Base-by-base conservation (phyloP, 2,329 filamentous ascomycete species). In the Fusarium transvaalense region DNA sequence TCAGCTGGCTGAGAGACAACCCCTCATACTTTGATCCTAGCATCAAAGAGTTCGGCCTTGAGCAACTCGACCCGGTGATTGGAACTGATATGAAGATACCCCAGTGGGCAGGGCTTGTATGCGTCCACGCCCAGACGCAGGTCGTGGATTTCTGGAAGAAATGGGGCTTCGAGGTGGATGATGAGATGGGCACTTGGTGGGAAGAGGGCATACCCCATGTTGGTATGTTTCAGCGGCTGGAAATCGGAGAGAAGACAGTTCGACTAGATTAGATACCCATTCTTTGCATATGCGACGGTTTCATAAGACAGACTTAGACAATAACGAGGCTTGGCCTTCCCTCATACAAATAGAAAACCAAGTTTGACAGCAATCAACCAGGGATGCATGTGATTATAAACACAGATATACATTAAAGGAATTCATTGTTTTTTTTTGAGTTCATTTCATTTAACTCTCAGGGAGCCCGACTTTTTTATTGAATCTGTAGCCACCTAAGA, bases 141-240 rank as follows among this genome's bases (percentile, higher is more conserved):
- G 88, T 91, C 15, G 84, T 88, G 68, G 80, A 79, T 29, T 82
- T 90, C 70, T 98, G 94, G 88, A 80, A 82, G 74, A 86, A 83
- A 74, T 86, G 90, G 78, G 94, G 93, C 0, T 97, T 97, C 77
- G 80, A 83, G 65, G 82, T 87, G 12, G 94, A 97, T 78, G 85
- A 91, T 74, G 82, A 80, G 12, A 88, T 95, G 86, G 92, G 92
- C 1, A 84, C 78, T 32, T 97, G 94, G 93, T 83, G 85, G 65
- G 94, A 97, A 78, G 93, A 96, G 75, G 92, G 91, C 6, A 95
- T 97, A 56, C 83, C 87, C 68, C 93, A 97, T 82, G 85, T 97
- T 19, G 94, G 92, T 62, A 97, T 97, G 94, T 97, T 87, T 68
- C 74, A 78, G 68, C 80, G 86, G 34, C 62, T 89, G 29, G 74